A percentile compares a stretch with the other conserved stretches of the same genome.
phyloP scores from a whole-genome alignment of 257 asterid species.

The Apocynum venetum region DNA sequence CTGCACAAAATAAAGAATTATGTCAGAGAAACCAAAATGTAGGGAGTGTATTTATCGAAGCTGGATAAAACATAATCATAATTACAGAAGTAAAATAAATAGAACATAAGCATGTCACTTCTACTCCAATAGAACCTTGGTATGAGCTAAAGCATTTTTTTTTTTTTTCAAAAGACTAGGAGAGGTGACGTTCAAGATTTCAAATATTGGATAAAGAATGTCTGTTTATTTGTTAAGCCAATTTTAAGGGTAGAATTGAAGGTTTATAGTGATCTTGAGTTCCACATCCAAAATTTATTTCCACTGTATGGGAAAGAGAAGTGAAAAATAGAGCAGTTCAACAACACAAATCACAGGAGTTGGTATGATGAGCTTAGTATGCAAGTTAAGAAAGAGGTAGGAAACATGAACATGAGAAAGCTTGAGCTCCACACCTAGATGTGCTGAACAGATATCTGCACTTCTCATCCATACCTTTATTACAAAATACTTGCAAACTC shows the following conservation, averaged over 20 bases:
- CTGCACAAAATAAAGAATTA: conserved; percentile 41
- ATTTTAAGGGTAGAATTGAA: background rate
- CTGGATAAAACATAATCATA: background rate
- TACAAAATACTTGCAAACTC: background rate
- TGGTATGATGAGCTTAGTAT: background rate
- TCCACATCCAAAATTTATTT: background rate
- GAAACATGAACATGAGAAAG: background rate
- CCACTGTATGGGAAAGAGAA: background rate
- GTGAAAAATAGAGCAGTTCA: background rate
- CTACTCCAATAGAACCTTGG: background rate
- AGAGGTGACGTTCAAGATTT: background rate
- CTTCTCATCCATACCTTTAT: background rate
- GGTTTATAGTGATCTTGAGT: background rate
- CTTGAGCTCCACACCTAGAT: background rate
- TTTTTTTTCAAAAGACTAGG: background rate
- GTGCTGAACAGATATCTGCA: background rate
- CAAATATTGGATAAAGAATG: background rate
- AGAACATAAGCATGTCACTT: background rate
- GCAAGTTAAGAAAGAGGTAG: background rate
- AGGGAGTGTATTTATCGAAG: background rate
- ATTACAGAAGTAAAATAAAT: background rate
- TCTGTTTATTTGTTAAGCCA: background rate
- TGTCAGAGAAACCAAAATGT: conserved; percentile 7
- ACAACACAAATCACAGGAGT: background rate
- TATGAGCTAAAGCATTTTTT: background rate